Evolutionary conservation across 164 flowering plant species (phyloP).

Genomic region (Tinospora cordifolia): DNA sequence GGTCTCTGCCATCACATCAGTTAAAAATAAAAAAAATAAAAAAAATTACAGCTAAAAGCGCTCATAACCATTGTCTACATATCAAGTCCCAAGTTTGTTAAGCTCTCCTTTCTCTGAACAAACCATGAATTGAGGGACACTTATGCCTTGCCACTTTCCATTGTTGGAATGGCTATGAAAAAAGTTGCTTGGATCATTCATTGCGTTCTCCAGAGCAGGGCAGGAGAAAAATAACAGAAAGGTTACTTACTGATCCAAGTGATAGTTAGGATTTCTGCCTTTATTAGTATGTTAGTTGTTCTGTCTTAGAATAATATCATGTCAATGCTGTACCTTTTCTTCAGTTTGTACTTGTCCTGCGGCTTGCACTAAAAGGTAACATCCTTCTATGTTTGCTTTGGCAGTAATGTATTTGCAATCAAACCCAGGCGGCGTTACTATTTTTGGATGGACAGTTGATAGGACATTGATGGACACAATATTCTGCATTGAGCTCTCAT

Average conservation of each 20-base stretch:
- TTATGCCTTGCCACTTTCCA: background rate
- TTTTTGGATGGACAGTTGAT: constrained; percentile 85
- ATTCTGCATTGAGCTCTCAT: constrained; percentile 59
- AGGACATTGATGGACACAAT: constrained; percentile 58
- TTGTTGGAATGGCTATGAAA: background rate
- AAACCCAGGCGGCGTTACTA: constrained; percentile 75
- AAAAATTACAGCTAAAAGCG: background rate
- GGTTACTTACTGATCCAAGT: background rate
- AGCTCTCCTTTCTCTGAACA: no score
- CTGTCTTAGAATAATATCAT: background rate
- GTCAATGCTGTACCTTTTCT: background rate
- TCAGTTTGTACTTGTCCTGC: background rate
- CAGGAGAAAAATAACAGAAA: background rate
- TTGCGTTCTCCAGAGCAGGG: background rate
- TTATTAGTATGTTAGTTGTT: background rate
- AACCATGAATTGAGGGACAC: no score
- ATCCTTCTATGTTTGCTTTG: constrained; percentile 8
- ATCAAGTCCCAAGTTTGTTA: background rate
- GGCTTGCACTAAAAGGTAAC: background rate
- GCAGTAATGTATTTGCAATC: constrained; percentile 79
- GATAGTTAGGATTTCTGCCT: background rate
- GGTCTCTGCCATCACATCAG: no score
- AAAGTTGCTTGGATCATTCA: background rate
- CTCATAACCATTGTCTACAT: background rate
- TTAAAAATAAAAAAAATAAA: no score